A percentile compares a stretch with the other conserved stretches of the same genome.
Evolutionary conservation across 2,329 filamentous ascomycete genomes (phyloP).

Genomic region (Neonectria punicea): DNA sequence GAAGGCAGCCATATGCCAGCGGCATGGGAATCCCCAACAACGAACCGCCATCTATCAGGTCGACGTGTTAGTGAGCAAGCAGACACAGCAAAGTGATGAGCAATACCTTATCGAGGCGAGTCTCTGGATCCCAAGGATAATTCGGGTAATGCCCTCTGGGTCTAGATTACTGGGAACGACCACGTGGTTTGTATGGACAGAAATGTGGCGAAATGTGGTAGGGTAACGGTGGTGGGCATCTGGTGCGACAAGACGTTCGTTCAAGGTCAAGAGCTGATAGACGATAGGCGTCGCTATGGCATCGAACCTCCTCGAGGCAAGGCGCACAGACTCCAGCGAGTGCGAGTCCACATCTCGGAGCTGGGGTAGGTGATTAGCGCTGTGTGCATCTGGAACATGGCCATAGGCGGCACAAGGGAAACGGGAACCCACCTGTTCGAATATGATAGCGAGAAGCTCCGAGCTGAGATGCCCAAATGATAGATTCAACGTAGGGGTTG

Average conservation of each 20-base stretch:
- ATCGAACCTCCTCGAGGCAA: conserved; percentile 53
- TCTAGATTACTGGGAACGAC: conserved; percentile 54
- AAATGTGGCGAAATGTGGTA: conserved; percentile 49
- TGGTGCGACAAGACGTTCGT: conserved; percentile 49
- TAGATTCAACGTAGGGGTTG: conserved; percentile 15
- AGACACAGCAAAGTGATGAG: neutral
- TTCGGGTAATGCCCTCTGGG: conserved; percentile 46
- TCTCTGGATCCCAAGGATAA: conserved; percentile 50
- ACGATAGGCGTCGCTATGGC: conserved; percentile 55
- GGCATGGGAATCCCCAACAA: conserved; percentile 42
- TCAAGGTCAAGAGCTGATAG: conserved; percentile 54
- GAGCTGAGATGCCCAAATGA: conserved; percentile 51
- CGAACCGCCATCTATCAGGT: conserved; percentile 52
- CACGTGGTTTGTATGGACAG: conserved; percentile 53
- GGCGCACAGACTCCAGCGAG: conserved; percentile 49
- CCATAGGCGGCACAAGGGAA: neutral
- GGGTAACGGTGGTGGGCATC: conserved; percentile 48
- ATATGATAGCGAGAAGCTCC: conserved; percentile 55
- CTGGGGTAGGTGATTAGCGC: conserved; percentile 43
- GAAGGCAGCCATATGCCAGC: conserved; percentile 50
- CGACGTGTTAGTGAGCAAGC: conserved; percentile 23
- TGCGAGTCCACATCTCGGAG: conserved; percentile 50
- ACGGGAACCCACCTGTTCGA: conserved; percentile 51
- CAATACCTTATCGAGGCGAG: conserved; percentile 54
- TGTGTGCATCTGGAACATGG: neutral